Conservation (phyloP, 1,284 basidiomycete species). For the Puccinia polysora region DNA sequence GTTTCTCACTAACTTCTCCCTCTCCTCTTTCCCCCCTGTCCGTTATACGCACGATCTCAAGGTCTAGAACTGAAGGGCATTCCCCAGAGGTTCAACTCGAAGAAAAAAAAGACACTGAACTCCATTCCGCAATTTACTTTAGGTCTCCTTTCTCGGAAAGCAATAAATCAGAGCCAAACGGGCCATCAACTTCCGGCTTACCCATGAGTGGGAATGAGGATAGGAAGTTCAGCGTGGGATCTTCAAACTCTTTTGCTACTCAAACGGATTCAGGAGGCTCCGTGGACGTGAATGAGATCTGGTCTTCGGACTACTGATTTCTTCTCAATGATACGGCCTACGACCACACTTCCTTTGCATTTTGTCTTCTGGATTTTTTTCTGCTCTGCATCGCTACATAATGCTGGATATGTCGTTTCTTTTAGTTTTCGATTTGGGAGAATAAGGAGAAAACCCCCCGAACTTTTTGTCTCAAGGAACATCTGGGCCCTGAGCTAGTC, state of each 20-base stretch:
- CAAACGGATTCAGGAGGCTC: slow-evolving; percentile 1
- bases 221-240: not conserved
- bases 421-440: too few relatives aligned
- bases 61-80: not conserved
- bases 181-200: not conserved
- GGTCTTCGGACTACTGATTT: slow-evolving; percentile 14
- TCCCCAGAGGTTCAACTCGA: slow-evolving; percentile 13
- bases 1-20: too few relatives aligned
- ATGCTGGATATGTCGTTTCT: too few relatives aligned
- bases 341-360: too few relatives aligned
- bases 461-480: too few relatives aligned
- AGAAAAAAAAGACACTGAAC: not conserved
- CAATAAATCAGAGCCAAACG: slow-evolving; percentile 1
- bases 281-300: slow-evolving; percentile 17
- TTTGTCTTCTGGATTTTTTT: too few relatives aligned
- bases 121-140: not conserved
- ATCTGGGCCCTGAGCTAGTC: too few relatives aligned
- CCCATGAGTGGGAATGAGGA: slow-evolving; percentile 18
- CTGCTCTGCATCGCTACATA: too few relatives aligned
- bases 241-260: slow-evolving; percentile 13
- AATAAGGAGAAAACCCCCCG: too few relatives aligned
- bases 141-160: slow-evolving; percentile 19
- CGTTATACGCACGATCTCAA: too few relatives aligned
- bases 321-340: too few relatives aligned
- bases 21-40: too few relatives aligned